Evolutionary conservation across 441 rosid species (phyloP), one percentile per base, ranked within the genome.

Genomic region (Lepidium campestre): DNA sequence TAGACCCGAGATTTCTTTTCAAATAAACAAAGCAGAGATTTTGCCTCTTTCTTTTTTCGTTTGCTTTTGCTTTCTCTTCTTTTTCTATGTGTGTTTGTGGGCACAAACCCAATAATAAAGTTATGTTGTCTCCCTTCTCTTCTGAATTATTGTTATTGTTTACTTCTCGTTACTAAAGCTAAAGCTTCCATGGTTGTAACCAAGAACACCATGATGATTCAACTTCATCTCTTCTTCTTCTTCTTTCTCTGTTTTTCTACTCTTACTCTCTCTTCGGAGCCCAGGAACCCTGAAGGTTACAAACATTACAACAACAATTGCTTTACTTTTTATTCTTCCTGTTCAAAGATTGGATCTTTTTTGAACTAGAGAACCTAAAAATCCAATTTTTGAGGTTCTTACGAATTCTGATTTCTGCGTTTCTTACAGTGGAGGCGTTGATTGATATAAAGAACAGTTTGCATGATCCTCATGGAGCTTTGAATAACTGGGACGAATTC

Each of bases 241-340:
- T 67, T 46, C 45, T 59, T 32, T 44, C 77, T 79, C 23, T 80
- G 29, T 50, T 65, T 73, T 36, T 42, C 66, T 31, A 41, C 74
- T 50, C 57, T 34, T n/a, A 73, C 85, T 40, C 67, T 78, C 48
- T 81, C 88, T 1, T 91, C 87, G 17, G 97, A 89, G 62, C 89
- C 96, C 55, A 78, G 92, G 37, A 91, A 91, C 80, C 94, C 82
- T 66, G 97, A 91, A 89, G 97, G 97, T 91, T 45, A 45, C 10
- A 27, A 27, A 42, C 57, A 13, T 17, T 23, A 31, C 65, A 48
- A 27, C 11, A n/a, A 9, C 19, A 25, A 9, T 6, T 20, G 7
- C 11, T 10, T 12, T 29, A 29, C 32, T 36, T 40, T 19, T 41
- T 41, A 20, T 31, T 27, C 7, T 18, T 12, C 11, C 10, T 32